These are phyloP conservation scores for Meripilus lineatus DNA, from an alignment of 1,284 basidiomycete genomes.

Conservation along the genomic window DNA sequence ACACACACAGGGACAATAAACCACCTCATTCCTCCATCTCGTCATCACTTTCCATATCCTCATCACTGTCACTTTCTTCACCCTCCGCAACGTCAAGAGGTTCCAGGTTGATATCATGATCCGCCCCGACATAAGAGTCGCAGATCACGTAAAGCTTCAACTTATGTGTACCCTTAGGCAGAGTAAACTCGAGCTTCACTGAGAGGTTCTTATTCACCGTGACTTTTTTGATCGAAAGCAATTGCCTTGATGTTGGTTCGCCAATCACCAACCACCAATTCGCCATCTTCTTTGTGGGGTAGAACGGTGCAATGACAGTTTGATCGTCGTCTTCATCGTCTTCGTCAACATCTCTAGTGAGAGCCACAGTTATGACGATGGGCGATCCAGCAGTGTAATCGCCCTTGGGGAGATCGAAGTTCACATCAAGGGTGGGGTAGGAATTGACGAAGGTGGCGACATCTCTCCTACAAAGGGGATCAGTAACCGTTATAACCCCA, in stretches of 20 bases:
- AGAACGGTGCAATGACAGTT: constrained; percentile 87
- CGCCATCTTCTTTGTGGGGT: constrained; percentile 85
- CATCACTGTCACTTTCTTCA: constrained; percentile 78
- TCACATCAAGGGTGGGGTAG: constrained; percentile 90
- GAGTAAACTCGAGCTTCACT: constrained; percentile 85
- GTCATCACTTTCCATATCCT: constrained; percentile 51
- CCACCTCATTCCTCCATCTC: constrained; percentile 16
- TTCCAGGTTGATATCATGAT: constrained; percentile 83
- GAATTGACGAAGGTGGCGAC: constrained; percentile 94
- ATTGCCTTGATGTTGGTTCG: constrained; percentile 65
- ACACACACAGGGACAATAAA: background rate
- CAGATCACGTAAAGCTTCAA: constrained; percentile 92
- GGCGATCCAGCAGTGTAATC: constrained; percentile 83
- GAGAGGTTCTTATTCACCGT: constrained; percentile 78
- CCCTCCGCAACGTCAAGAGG: constrained; percentile 84
- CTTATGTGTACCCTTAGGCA: constrained; percentile 79
- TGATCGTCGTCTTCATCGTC: constrained; percentile 72
- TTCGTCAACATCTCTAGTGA: constrained; percentile 83
- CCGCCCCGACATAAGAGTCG: constrained; percentile 87
- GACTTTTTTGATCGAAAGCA: constrained; percentile 94
- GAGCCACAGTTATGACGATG: constrained; percentile 75
- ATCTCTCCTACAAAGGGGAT: constrained; percentile 53
- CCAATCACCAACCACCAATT: constrained; percentile 99
- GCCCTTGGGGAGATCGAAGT: constrained; percentile 76
- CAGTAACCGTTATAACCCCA: constrained; percentile 10